Base-by-base conservation (phyloP, 2,329 filamentous ascomycete genomes). In the Botrytis hyacinthi region DNA sequence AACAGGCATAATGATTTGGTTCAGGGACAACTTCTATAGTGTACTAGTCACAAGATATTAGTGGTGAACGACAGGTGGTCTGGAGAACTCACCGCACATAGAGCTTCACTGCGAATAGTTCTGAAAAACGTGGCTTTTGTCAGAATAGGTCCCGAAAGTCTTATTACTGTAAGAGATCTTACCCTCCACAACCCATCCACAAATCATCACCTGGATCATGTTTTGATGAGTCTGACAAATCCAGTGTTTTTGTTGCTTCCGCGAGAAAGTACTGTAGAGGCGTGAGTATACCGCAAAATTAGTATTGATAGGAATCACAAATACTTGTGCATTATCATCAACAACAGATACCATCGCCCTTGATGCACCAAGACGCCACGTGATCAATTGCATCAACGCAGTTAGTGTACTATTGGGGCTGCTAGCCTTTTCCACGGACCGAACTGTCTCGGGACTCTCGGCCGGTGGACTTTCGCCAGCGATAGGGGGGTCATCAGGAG, bases 301-400 rank as follows among this genome's bases (percentile, higher is more conserved):
- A n/a, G n/a, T 46, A 8, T 65, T n/a, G 42, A 62, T 37, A 40
- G n/a, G 42, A 44, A n/a, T 48, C n/a, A 6, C 7, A 68, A 57
- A 42, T 74, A 75, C 74, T 51, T 76, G 75, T 57, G 42, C 68
- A 61, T 74, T 63, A 14, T 79, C 75, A 73, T 84, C 83, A 57
- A 86, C 82, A 54, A 87, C 78, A 42, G 83, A 84, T 32, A 87
- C 81, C 77, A 87, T 82, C 65, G 81, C 82, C 20, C 85, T 82
- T 73, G 83, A 82, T 35, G 82, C 82, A 40, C 82, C 80, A 67
- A 87, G 79, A 0, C 84, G 81, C 37, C 87, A 80, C 1, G 85
- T 82, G 14, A 83, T 83, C n/a, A 88, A 80, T 77, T 87, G 86
- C 3, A 85, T 79, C 68, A 83, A 81, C 9, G 82, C 81, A 10